Conservation (phyloP, 2,329 filamentous ascomycete genomes). For the Ceratocystis alfenasii region DNA sequence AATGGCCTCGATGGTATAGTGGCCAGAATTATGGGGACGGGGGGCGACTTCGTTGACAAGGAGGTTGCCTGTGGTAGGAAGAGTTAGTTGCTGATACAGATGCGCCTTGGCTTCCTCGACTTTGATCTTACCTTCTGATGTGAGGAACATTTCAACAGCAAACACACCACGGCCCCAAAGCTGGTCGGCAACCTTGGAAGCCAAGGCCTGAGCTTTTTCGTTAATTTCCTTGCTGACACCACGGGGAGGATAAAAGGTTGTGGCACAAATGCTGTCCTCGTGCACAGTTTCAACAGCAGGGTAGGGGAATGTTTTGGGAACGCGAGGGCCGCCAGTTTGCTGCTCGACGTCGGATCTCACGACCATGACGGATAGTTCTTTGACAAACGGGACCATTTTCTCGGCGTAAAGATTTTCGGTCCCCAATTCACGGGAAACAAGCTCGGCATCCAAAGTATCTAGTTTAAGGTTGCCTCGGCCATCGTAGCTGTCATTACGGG, state of each 20-base stretch:
- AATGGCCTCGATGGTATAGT: constrained; percentile 89
- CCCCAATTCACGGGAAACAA: constrained; percentile 52
- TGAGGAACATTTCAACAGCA: constrained; percentile 90
- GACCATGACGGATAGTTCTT: constrained; percentile 89
- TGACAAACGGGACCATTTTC: constrained; percentile 73
- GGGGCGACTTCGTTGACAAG: constrained; percentile 82
- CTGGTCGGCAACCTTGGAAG: constrained; percentile 62
- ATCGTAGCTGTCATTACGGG: constrained; percentile 81
- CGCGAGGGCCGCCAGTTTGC: constrained; percentile 29
- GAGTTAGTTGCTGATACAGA: constrained; percentile 8
- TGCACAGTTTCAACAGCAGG: constrained; percentile 91
- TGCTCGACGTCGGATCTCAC: constrained; percentile 67
- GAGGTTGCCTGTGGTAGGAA: constrained; percentile 37
- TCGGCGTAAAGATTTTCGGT: constrained; percentile 72
- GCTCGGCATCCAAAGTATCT: constrained; percentile 38
- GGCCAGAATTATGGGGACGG: constrained; percentile 76
- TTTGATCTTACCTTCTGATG: constrained; percentile 46
- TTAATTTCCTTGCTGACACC: constrained; percentile 50
- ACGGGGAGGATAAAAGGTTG: constrained; percentile 75
- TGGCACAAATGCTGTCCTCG: constrained; percentile 88
- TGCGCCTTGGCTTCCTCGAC: constrained; percentile 16
- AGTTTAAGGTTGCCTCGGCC: constrained; percentile 59
- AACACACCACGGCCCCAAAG: constrained; percentile 88
- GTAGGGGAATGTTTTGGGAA: constrained; percentile 53
- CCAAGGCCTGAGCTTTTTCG: constrained; percentile 60